Conservation (phyloP, 345 rosid genomes). For the Eucalyptus caleyi region DNA sequence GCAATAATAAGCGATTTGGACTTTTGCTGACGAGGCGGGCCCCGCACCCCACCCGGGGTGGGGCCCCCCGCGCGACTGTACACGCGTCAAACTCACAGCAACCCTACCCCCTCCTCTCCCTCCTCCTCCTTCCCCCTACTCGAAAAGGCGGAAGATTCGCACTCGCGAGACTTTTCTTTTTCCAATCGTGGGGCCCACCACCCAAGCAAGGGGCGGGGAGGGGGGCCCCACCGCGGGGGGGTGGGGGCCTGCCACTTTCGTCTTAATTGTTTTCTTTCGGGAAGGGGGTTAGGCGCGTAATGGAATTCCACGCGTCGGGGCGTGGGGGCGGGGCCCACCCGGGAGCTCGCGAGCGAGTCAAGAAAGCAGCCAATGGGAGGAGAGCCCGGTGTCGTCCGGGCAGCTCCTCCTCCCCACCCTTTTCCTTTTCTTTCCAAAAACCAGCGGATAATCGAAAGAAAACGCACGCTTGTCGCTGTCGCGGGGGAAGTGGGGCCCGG, state of each 20-base stretch:
- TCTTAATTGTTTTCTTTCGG: background rate
- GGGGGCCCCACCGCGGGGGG: background rate
- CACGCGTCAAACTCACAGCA: constrained; percentile 5
- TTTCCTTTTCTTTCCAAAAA: background rate
- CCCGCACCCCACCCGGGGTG: background rate
- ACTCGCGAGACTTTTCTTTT: background rate
- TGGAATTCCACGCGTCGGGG: constrained; percentile 1
- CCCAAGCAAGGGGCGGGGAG: background rate
- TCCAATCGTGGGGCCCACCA: background rate
- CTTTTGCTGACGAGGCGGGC: background rate
- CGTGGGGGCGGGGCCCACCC: background rate
- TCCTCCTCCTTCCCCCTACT: background rate
- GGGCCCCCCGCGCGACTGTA: background rate
- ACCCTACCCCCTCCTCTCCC: background rate
- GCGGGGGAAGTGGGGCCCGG: background rate
- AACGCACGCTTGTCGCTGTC: background rate
- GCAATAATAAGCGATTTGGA: background rate
- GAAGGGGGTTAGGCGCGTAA: background rate
- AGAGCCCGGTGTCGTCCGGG: background rate
- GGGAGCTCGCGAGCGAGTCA: background rate
- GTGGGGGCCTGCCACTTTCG: background rate
- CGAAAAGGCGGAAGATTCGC: background rate
- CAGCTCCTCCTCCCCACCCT: background rate
- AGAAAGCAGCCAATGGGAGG: constrained; percentile 6
- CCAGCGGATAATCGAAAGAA: background rate